A percentile compares a stretch with the other conserved stretches of the same genome.
These are phyloP conservation scores for Lipomyces oligophaga DNA, from an alignment of 805 yeast species.

Conservation along the genomic window DNA sequence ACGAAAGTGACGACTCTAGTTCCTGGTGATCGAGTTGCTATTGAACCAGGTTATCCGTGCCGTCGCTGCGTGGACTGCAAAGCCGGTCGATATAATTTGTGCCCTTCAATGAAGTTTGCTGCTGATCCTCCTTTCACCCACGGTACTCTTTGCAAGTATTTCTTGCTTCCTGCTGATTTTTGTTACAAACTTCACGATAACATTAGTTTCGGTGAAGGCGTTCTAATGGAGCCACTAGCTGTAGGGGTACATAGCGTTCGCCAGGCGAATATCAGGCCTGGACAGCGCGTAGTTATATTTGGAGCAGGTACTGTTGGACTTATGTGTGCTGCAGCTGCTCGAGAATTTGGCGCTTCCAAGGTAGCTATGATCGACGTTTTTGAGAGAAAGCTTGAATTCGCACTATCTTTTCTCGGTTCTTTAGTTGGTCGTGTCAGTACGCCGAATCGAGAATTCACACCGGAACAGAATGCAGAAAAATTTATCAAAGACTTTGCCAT, in stretches of 20 bases:
- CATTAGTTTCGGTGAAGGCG: slow-evolving; percentile 48
- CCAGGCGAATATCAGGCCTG: slow-evolving; percentile 40
- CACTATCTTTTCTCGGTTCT: slow-evolving; percentile 36
- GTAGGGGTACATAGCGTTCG: slow-evolving; percentile 60
- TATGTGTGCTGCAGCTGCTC: slow-evolving; percentile 56
- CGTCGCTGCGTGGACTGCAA: slow-evolving; percentile 49
- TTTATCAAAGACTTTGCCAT: background rate
- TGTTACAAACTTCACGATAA: slow-evolving; percentile 43
- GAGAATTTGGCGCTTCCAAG: slow-evolving; percentile 57
- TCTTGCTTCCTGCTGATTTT: slow-evolving; percentile 43
- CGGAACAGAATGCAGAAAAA: slow-evolving; percentile 2
- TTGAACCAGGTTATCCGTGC: slow-evolving; percentile 61
- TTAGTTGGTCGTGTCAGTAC: slow-evolving; percentile 4
- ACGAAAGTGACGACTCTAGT: slow-evolving; percentile 42
- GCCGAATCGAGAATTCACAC: slow-evolving; percentile 8
- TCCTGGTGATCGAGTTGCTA: slow-evolving; percentile 57
- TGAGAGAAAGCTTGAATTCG: slow-evolving; percentile 62
- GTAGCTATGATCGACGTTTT: slow-evolving; percentile 67
- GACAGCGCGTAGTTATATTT: slow-evolving; percentile 46
- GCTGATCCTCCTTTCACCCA: slow-evolving; percentile 55
- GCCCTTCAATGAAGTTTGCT: slow-evolving; percentile 46
- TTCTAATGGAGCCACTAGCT: slow-evolving; percentile 54
- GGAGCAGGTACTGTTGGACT: slow-evolving; percentile 56
- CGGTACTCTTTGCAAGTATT: slow-evolving; percentile 53
- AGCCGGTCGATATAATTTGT: slow-evolving; percentile 51